Evolutionary conservation across 2,329 filamentous ascomycete species (phyloP), one percentile per base, ranked within the genome.

Genomic region (Botrytis galanthina): DNA sequence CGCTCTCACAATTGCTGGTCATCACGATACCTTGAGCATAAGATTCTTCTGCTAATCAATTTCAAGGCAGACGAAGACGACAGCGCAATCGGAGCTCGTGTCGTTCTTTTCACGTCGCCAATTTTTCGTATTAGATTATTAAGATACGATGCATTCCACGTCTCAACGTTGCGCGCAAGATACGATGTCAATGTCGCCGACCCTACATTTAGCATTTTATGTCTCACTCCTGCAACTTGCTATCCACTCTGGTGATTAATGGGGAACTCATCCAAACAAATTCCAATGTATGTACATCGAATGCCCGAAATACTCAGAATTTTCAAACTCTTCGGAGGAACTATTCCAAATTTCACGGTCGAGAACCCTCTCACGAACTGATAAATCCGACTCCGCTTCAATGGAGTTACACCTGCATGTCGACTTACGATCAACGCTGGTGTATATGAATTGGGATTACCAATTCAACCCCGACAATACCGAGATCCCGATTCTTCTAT

Each of bases 381-480:
- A 39, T 66, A 7, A 44, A 9, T 42, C 46, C 37, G 29, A 59
- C 14, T 44, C 12, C 18, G 29, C 61, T n/a, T 46, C 46, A 54
- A 59, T 59, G 46, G 46, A 29, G n/a, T 67, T 35, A 26, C 64
- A n/a, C 35, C 48, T n/a, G 29, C 26, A 46, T 67, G 32, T 29
- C 61, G 57, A 72, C 46, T 35, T n/a, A 26, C 57, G 22, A 66
- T 72, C 46, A 66, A 46, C 37, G 20, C 35, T 37, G 16, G 14
- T 48, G 37, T 61, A 18, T 60, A 5, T 48, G 20, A 57, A 48
- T 44, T 51, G 10, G 48, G 14, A 72, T 69, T 68, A 69, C 26
- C 46, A 61, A 73, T 61, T 8, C 71, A 73, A 46, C 22, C n/a
- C 71, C 42, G 54, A 48, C 48, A 26, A 29, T 48, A 2, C 44